These are phyloP conservation scores for Mortierella sp. DNA, from an alignment of 371 early-diverging fungal species.

Conservation along the genomic window DNA sequence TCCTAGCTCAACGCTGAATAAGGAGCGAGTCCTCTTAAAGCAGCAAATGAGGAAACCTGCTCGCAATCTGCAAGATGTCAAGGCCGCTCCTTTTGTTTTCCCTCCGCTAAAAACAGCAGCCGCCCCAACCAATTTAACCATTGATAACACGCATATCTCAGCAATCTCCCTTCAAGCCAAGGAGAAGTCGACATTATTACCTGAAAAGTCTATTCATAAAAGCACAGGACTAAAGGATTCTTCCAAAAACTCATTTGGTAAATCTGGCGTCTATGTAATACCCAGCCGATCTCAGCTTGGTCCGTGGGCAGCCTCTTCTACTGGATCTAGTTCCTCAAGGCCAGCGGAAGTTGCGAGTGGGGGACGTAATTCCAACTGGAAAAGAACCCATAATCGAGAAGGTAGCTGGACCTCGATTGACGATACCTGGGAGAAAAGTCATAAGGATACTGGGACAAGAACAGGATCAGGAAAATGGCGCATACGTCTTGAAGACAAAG, in stretches of 20 bases:
- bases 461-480: constrained; percentile 26
- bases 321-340: constrained; percentile 5
- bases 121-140: neutral
- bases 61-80: constrained; percentile 51
- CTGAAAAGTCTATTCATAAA: neutral
- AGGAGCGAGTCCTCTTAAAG: constrained; percentile 20
- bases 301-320: constrained; percentile 16
- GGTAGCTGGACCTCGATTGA: constrained; percentile 52
- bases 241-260: neutral
- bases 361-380: constrained; percentile 23
- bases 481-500: constrained; percentile 28
- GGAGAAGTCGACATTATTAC: neutral
- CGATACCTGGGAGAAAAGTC: constrained; percentile 25
- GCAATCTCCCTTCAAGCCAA: neutral
- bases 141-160: neutral
- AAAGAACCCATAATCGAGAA: constrained; percentile 40
- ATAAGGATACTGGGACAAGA: constrained; percentile 9
- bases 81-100: constrained; percentile 52
- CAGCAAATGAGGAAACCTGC: constrained; percentile 41
- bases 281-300: constrained; percentile 32
- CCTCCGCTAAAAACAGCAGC: constrained; percentile 43
- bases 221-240: neutral
- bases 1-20: neutral
- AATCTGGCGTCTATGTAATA: constrained; percentile 24
- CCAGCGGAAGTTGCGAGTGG: neutral